phyloP scores from a whole-genome alignment of 306 rosid species.

The Sesbania bispinosa region DNA sequence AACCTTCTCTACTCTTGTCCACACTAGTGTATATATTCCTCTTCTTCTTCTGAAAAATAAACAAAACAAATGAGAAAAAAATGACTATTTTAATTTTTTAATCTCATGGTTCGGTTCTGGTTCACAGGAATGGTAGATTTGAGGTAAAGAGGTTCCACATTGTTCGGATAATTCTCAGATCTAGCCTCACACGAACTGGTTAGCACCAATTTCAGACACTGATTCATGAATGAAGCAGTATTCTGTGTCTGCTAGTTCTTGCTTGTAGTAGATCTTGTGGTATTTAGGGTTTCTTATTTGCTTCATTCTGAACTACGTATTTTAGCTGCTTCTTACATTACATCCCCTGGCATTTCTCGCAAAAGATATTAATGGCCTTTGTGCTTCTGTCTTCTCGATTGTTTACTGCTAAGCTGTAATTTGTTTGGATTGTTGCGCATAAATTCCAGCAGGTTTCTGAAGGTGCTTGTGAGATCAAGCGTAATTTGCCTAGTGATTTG shows the following conservation, averaged over 20 bases:
- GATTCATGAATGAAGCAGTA: constrained; percentile 15
- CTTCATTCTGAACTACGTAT: neutral
- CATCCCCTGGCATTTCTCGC: neutral
- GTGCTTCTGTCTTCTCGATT: constrained; percentile 2
- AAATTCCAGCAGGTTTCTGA: neutral
- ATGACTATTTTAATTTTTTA: constrained; percentile 4
- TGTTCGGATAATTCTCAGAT: constrained; percentile 61
- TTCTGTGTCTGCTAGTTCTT: neutral
- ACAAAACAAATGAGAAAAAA: neutral
- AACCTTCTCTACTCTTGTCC: constrained; percentile 9
- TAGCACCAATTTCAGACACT: constrained; percentile 14
- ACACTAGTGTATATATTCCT: constrained; percentile 14
- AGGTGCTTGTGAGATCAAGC: neutral
- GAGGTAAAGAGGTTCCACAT: constrained; percentile 40
- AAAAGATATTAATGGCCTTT: neutral
- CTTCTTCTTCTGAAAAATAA: neutral
- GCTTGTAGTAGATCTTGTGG: constrained; percentile 39
- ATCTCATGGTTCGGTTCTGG: constrained; percentile 33
- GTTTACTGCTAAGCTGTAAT: neutral
- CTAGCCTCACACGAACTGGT: constrained; percentile 33
- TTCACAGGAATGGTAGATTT: constrained; percentile 63
- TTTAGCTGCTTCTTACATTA: neutral
- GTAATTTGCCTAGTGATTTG: neutral
- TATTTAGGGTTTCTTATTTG: constrained; percentile 32
- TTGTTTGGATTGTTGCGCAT: constrained; percentile 7